Percentiles rank a stretch among this genome's conserved stretches.
Conservation (phyloP, 2,329 filamentous ascomycete genomes). For the Pseudogymnoascus sp. region DNA sequence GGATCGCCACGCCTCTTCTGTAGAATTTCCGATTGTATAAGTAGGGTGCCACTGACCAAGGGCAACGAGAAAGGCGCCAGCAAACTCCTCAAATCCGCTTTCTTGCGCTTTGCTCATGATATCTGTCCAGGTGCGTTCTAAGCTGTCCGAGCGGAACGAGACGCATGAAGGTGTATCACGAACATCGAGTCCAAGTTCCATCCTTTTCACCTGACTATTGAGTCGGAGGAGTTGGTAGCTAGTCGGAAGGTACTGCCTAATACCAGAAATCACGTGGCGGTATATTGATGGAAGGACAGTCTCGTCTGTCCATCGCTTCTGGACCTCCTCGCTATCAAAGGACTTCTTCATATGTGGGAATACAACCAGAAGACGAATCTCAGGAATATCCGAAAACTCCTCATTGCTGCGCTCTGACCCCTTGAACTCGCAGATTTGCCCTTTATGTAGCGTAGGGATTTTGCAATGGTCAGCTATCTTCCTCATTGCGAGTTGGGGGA, state of each 20-base stretch:
- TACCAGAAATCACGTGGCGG: no score
- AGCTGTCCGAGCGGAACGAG: background rate
- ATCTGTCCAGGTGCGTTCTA: background rate
- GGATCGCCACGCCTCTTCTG: background rate
- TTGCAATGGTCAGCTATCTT: no score
- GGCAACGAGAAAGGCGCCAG: background rate
- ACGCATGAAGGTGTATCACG: background rate
- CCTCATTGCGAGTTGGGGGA: no score
- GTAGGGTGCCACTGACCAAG: background rate
- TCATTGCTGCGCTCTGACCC: background rate
- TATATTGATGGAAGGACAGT: background rate
- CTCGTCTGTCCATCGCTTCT: background rate
- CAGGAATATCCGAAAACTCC: no score
- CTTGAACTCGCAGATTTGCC: background rate
- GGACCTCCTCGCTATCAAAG: background rate
- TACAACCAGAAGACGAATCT: background rate
- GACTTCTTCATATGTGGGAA: background rate
- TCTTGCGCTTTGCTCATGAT: background rate
- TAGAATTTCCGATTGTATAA: background rate
- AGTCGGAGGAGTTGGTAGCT: background rate
- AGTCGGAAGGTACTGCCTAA: background rate
- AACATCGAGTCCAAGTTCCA: background rate
- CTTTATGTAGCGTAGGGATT: no score
- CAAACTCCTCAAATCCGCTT: background rate
- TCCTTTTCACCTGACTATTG: background rate